Evolutionary conservation across 2,329 filamentous ascomycete genomes (phyloP), one percentile per base, ranked within the genome.

Genomic region (Alternaria viburni): DNA sequence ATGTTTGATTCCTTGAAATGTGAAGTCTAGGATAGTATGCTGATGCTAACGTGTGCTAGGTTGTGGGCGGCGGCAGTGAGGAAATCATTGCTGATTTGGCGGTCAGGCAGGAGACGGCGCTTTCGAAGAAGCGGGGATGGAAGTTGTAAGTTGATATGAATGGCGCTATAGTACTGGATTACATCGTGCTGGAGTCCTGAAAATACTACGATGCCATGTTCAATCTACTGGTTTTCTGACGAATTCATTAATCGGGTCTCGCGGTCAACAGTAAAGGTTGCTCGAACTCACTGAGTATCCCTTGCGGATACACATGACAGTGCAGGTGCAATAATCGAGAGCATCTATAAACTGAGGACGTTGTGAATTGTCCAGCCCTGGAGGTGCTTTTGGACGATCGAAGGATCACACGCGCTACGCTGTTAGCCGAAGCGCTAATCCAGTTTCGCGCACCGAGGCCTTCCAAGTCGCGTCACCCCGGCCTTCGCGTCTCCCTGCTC

Each of bases 1-100:
- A 51, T 32, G 49, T 21, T 45, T 86, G 82, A 81, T 80, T 81
- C 85, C 10, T 28, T 70, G 12, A 12, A 21, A 51, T 15, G 19
- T 21, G 17, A 21, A 32, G 26, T 3, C 9, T 5, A 30, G n/a
- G 26, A 15, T 19, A 10, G 7, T 23, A 36, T 51, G 28, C 49
- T 51, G 30, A 36, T 36, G 5, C 15, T 51, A 51, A 51, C 19
- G 8, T 23, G 12, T 21, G 73, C 19, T 28, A 51, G 49, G 49
- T 87, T 0, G 85, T 85, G 4, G 85, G 85, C 12, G 78, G 78
- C 11, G 86, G 85, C 0, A 86, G 85, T 61, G 86, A 87, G 63
- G 86, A 87, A 72, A 86, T 87, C 57, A 79, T 87, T 49, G 80
- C 82, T 0, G 85, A 87, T 66, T 67, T 87, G 36, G 83, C 84